phyloP scores from a whole-genome alignment of 2,329 filamentous ascomycete genomes.

The Fusarium equiseti region DNA sequence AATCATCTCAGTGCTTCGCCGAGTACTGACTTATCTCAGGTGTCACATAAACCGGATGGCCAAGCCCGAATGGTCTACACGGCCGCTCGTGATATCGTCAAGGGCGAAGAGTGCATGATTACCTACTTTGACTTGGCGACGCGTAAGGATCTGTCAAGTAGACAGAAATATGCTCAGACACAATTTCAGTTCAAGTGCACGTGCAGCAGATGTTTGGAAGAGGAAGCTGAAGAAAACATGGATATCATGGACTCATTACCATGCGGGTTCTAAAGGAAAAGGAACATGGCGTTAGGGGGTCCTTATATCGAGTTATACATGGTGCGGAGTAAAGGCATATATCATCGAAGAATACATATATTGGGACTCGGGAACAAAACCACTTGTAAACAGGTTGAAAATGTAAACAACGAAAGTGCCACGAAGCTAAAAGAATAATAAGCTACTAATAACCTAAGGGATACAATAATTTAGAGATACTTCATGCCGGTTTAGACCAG shows the following conservation, averaged over 20 bases:
- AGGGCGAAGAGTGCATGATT: slow-evolving; percentile 46
- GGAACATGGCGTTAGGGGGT: not conserved
- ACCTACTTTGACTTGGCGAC: slow-evolving; percentile 47
- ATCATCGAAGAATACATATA: not conserved
- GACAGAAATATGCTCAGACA: slow-evolving; percentile 34
- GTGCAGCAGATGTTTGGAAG: slow-evolving; percentile 43
- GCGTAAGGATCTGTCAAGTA: slow-evolving; percentile 24
- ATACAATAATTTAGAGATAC: no score
- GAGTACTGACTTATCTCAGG: slow-evolving; percentile 25
- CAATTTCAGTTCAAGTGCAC: slow-evolving; percentile 47
- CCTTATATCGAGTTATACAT: not conserved
- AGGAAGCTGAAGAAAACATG: slow-evolving; percentile 43
- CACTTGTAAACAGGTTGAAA: accelerated
- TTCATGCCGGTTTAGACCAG: no score
- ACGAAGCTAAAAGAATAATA: accelerated
- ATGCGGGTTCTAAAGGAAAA: slow-evolving; percentile 13
- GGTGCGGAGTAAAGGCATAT: not conserved
- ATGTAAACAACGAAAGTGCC: not conserved
- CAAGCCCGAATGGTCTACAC: slow-evolving; percentile 46
- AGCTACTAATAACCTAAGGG: no score
- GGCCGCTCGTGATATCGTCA: slow-evolving; percentile 41
- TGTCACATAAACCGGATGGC: slow-evolving; percentile 44
- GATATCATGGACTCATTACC: slow-evolving; percentile 39
- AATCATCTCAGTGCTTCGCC: accelerated
- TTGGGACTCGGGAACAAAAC: accelerated